Evolutionary conservation across 306 rosid species (phyloP), one percentile per base, ranked within the genome.

Genomic region (Cucurbita maxima): DNA sequence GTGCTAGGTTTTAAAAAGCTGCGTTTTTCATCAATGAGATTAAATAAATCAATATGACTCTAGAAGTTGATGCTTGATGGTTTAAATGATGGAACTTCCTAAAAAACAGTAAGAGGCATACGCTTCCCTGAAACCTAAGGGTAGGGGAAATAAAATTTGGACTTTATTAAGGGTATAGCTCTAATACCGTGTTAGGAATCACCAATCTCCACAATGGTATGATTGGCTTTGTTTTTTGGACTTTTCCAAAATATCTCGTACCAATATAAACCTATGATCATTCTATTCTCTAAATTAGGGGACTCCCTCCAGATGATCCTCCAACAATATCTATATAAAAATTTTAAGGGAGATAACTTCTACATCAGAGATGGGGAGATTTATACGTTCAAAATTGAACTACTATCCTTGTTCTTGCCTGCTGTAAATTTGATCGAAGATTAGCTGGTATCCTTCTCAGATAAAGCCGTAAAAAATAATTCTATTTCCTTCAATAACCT

Each of bases 401-500:
- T 47, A 43, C 19, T 2, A 20, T 2, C 50, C 6, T n/a, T 66
- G 13, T 20, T 68, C 22, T 22, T 22, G 4, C 12, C 45, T 70
- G 57, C 34, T 16, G 41, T 70, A 70, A 51, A 8, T 50, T 51
- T 30, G 59, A 34, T 70, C 4, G 73, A 25, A 30, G 25, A 50
- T 72, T 55, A 72, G 53, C 75, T 70, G 58, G 62, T 61, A 69
- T 83, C 78, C 73, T 87, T 79, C 73, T 52, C 83, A 52, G 83
- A 76, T 79, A 78, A 80, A 66, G 85, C 72, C 74, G 82, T 88
- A 14, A 83, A 83, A 88, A 86, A 82, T 76, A 77, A 68, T 78
- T 90, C 95, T 56, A 87, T 88, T 85, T 90, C 96, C 79, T 83
- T 86, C 13, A 83, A 78, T 74, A 88, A 78, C 58, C 76, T 81